A percentile compares a stretch with the other conserved stretches of the same genome.
phyloP scores from a whole-genome alignment of 495 filamentous ascomycete species.

The Penicillium manginii region DNA sequence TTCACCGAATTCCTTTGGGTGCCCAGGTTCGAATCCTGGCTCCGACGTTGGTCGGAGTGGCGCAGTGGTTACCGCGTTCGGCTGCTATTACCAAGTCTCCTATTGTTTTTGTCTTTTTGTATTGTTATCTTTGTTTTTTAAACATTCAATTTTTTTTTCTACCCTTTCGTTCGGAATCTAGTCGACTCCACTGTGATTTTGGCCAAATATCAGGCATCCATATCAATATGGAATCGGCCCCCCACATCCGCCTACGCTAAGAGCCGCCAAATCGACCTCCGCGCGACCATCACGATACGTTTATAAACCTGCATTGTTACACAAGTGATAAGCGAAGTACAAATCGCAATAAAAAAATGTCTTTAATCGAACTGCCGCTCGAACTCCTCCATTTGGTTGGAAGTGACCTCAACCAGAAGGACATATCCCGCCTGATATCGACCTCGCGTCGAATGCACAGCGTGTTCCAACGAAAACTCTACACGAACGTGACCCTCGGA shows the following conservation, averaged over 20 bases:
- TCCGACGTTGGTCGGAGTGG: constrained; percentile 8
- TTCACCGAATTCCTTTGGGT: constrained; percentile 7
- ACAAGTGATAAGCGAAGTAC: no score
- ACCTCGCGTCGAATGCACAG: neutral
- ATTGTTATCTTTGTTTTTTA: neutral
- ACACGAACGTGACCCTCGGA: neutral
- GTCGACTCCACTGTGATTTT: no score
- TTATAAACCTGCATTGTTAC: no score
- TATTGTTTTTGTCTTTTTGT: constrained; percentile 1
- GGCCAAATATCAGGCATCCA: no score
- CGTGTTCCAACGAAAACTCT: neutral
- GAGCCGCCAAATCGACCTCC: no score
- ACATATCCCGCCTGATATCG: neutral
- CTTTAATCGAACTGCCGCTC: neutral
- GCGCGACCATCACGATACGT: no score
- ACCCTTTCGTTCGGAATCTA: neutral
- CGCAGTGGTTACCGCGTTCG: constrained; percentile 8
- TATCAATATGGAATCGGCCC: no score
- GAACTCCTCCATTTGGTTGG: neutral
- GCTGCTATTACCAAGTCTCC: constrained; percentile 1
- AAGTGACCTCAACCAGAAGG: neutral
- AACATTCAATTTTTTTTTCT: neutral
- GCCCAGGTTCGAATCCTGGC: constrained; percentile 8
- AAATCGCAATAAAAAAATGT: no score
- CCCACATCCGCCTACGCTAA: no score